Evolutionary conservation across 192 early-diverging fungal genomes (phyloP).

Genomic region (Linnemannia schmuckeri): DNA sequence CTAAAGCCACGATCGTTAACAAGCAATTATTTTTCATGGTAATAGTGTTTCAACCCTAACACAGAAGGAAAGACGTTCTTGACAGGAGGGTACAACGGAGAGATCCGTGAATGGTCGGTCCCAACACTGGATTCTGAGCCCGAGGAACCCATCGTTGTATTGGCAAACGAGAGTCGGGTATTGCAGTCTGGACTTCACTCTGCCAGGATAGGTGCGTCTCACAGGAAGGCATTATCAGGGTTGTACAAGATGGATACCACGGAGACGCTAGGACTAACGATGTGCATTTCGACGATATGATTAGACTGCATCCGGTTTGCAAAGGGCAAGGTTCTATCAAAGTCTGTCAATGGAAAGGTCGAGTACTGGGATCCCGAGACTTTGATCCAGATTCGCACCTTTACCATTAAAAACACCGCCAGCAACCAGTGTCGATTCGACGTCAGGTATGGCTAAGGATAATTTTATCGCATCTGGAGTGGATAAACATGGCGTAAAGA

Average conservation of each 20-base stretch:
- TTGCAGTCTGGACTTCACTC: conserved; percentile 45
- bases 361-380: conserved; percentile 80
- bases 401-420: conserved; percentile 57
- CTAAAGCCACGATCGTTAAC: neutral
- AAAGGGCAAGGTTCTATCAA: conserved; percentile 74
- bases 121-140: conserved; percentile 29
- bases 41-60: conserved; percentile 72
- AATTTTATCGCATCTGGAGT: neutral
- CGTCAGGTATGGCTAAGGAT: conserved; percentile 42
- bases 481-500: neutral
- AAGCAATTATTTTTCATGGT: neutral
- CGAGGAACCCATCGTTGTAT: conserved; percentile 36
- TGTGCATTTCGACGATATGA: neutral
- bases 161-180: conserved; percentile 38
- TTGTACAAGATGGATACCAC: neutral
- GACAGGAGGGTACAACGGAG: conserved; percentile 60
- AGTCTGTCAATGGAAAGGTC: conserved; percentile 81
- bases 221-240: neutral
- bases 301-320: conserved; percentile 83
- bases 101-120: conserved; percentile 55
- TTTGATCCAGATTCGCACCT: conserved; percentile 57
- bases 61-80: conserved; percentile 65
- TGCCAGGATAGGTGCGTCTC: conserved; percentile 48
- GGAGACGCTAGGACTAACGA: neutral
- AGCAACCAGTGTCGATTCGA: conserved; percentile 60